Base-by-base conservation (phyloP, 352 stramenopile genomes). In the Globisporangium barbulae region DNA sequence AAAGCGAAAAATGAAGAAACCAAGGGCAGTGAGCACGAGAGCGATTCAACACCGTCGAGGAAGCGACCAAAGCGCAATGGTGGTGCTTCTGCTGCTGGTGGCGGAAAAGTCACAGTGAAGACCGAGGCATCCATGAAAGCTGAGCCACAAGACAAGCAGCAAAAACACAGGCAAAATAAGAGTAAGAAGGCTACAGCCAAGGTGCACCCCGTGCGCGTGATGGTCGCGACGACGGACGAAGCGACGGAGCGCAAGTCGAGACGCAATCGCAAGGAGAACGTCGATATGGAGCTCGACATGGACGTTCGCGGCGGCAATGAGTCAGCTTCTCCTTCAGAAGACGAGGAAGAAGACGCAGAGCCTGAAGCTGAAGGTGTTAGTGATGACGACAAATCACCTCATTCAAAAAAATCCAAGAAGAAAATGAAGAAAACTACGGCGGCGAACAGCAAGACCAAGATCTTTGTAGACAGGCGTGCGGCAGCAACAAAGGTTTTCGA, bases 231-330 rank as follows among this genome's bases (percentile, higher is more conserved):
- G 15, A 75, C 70, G 0, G 81, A 88, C 47, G 78, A 88, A 59
- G 76, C 75, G 21, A 80, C 69, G 30, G 75, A 88, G 49, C 73
- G 71, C 33, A 74, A 75, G 55, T 73, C 72, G 13, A 47, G 73
- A n/a, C 67, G 68, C 10, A 60, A 48, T 13, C 64, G 67, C 8
- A 75, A 59, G 9, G 56, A 76, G 37, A 77, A 70, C 33, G 73
- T 80, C n/a, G 81, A 88, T 42, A 61, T 90, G 61, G 79, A 87
- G 42, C 68, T 88, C 21, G 72, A 90, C 15, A 70, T 90, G 63
- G 75, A 88, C 33, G 70, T 88, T 21, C 64, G 62, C 63, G 71
- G 65, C n/a, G 53, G 52, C 21, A 55, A 67, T 30, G 42, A 59
- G 31, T 68, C 61, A 12, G 21, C 13, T 4, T 57, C 59, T 0